These are phyloP conservation scores for Citrus sp. DNA, from an alignment of 345 rosid genomes.

Conservation along the genomic window DNA sequence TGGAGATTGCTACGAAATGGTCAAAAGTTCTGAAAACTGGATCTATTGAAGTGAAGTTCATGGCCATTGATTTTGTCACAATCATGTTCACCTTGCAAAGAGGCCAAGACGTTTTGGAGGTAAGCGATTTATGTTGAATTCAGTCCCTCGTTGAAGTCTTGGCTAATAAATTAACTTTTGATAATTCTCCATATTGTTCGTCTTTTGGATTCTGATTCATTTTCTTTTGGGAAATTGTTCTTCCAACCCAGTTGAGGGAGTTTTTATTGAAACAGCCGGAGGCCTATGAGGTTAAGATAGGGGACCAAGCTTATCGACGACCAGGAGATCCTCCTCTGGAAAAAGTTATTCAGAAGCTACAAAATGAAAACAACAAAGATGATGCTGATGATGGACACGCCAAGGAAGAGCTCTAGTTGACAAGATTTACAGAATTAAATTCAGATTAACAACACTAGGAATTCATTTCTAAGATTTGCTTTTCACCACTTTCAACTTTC, in stretches of 20 bases:
- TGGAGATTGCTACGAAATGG: constrained; percentile 74
- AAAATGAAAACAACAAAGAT: constrained; percentile 21
- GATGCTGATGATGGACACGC: constrained; percentile 12
- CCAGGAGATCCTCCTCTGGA: constrained; percentile 86
- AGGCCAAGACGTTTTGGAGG: constrained; percentile 64
- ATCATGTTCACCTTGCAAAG: constrained; percentile 75
- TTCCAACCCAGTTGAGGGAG: constrained; percentile 62
- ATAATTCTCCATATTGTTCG: not conserved
- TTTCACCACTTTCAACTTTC: too few species aligned
- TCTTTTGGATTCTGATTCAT: not conserved
- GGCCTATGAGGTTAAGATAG: constrained; percentile 83
- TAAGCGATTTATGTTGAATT: not conserved
- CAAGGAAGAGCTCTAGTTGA: constrained; percentile 56
- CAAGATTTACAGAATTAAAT: not conserved
- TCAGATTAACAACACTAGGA: not conserved
- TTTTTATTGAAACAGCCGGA: constrained; percentile 69
- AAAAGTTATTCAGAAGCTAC: constrained; percentile 45
- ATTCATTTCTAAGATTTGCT: not conserved
- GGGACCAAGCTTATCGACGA: constrained; percentile 67
- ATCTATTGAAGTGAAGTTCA: constrained; percentile 61
- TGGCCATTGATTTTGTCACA: constrained; percentile 66
- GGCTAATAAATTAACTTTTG: not conserved
- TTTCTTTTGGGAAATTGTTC: not conserved
- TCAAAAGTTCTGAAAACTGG: constrained; percentile 72
- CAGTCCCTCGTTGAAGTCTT: too few species aligned